Base-by-base conservation (phyloP, 148 eudicot species). In the Silene latifolia region DNA sequence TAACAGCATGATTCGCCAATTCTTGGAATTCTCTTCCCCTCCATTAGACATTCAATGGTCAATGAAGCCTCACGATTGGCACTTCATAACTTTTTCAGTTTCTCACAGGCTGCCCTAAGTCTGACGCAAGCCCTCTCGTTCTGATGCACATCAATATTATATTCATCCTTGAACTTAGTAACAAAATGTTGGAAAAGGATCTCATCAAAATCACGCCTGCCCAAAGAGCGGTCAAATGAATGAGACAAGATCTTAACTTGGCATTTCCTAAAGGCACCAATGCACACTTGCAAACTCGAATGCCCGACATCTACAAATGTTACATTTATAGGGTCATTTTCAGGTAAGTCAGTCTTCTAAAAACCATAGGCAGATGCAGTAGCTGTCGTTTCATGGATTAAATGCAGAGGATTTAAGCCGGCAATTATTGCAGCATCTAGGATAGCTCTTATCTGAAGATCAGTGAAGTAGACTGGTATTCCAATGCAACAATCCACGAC, bases 21-120 rank as follows among this genome's bases (percentile, higher is more conserved):
- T n/a, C n/a, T n/a, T n/a, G n/a, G n/a, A n/a, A n/a, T n/a, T n/a
- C n/a, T n/a, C 82, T 91, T 94, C 70, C 91, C 98, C 1, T 91
- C 98, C 97, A 94, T 94, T 63, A 94, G 79, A 79, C 98, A 94
- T 82, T 94, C 98, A 64, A 94, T 94, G 80, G 89, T 94, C 87
- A 94, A 80, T 54, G 97, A 97, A 32, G 98, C 93, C 85, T 86
- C 95, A 18, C 97, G 97, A 83, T 94, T 94, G 65, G 98, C 97
- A 80, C 98, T 94, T 7, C 91, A 89, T 79, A 94, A 89, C 86
- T 94, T 94, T 80, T 94, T 94, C 74, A 94, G 75, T 73, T 94
- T 94, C 71, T 94, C 97, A 86, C 89, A 86, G 14, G 86, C 93
- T 39, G 97, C 78, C 72, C 97, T 91, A 35, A 92, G 91, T 85